Conservation (phyloP, 805 yeast genomes). For the Danielia oregonensis region DNA sequence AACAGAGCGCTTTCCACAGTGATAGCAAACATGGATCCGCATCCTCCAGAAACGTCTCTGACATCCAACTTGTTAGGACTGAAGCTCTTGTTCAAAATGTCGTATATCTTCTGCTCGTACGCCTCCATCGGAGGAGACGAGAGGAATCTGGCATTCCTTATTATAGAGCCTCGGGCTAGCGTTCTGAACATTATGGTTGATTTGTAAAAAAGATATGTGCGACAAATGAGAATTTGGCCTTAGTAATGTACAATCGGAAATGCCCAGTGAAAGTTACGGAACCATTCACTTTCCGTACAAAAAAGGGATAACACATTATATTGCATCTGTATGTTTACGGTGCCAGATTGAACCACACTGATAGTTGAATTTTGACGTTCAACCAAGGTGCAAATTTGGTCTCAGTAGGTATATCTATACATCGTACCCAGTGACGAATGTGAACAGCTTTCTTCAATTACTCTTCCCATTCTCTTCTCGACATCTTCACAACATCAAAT, state of each 20-base stretch:
- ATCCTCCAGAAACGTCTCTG: conserved; percentile 84
- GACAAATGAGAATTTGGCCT: background rate
- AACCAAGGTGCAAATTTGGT: too few relatives aligned
- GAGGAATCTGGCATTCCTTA: background rate
- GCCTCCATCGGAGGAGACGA: conserved; percentile 40
- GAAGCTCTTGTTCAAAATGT: conserved; percentile 51
- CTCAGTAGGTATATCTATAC: too few relatives aligned
- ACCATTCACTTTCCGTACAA: background rate
- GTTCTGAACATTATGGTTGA: background rate
- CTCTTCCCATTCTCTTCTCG: too few relatives aligned
- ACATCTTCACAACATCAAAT: too few relatives aligned
- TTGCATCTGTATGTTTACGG: too few relatives aligned
- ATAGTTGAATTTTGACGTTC: too few relatives aligned
- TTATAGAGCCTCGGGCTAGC: background rate
- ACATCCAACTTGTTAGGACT: conserved; percentile 64
- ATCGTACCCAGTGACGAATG: too few relatives aligned
- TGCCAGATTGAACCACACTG: too few relatives aligned
- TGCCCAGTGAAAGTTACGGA: too few relatives aligned
- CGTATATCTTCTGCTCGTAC: conserved; percentile 62
- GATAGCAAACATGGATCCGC: conserved; percentile 98
- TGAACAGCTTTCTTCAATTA: too few relatives aligned
- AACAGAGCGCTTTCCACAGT: conserved; percentile 67
- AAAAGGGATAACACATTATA: too few relatives aligned
- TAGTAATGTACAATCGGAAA: too few relatives aligned
- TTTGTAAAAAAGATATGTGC: background rate